Evolutionary conservation across 257 asterid species (phyloP).

Genomic region (Eucommia ulmoides): DNA sequence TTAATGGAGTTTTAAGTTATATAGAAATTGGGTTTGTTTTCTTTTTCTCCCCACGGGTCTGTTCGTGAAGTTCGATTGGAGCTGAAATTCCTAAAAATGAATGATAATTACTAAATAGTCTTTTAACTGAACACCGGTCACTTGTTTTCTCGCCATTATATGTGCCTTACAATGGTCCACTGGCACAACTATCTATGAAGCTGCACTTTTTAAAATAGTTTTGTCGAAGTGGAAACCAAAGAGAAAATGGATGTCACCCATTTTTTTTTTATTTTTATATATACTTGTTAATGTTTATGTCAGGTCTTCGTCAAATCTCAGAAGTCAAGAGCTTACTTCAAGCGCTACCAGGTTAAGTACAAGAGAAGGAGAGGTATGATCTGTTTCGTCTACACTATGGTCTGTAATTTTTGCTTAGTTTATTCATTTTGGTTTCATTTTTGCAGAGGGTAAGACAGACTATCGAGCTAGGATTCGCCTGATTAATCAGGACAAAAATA

Average conservation of each 20-base stretch:
- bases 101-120: background rate
- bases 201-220: too few relatives aligned
- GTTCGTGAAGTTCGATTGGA: background rate
- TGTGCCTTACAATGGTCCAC: background rate
- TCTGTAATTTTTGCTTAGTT: background rate
- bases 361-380: slow-evolving; percentile 62
- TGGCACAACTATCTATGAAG: background rate
- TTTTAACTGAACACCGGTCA: background rate
- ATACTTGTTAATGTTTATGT: background rate
- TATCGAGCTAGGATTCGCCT: slow-evolving; percentile 70
- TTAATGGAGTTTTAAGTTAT: background rate
- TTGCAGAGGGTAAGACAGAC: slow-evolving; percentile 80
- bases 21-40: background rate
- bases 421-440: background rate
- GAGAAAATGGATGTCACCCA: background rate
- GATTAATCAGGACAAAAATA: slow-evolving; percentile 83
- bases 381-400: background rate
- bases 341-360: slow-evolving; percentile 63
- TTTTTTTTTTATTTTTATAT: background rate
- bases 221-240: too few relatives aligned
- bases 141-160: background rate
- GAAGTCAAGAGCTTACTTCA: slow-evolving; percentile 46
- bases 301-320: slow-evolving; percentile 51
- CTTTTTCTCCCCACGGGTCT: background rate
- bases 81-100: background rate